phyloP scores from a whole-genome alignment of 345 rosid genomes.

The Gossypium stocksii region DNA sequence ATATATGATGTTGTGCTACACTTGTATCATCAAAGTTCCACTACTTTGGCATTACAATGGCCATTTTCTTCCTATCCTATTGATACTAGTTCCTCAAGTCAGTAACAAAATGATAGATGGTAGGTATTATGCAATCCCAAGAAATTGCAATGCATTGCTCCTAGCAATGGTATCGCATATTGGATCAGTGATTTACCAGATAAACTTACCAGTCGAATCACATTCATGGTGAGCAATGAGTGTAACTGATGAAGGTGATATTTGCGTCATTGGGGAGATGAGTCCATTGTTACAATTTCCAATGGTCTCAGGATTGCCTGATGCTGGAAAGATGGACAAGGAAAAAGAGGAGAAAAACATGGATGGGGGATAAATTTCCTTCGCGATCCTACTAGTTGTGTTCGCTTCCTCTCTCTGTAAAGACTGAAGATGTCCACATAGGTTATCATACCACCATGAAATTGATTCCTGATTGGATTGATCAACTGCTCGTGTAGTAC shows the following conservation, averaged over 20 bases:
- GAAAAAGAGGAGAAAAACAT: neutral
- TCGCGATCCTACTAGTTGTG: neutral
- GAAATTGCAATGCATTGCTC: neutral
- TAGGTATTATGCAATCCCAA: neutral
- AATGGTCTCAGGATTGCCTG: neutral
- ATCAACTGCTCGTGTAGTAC: neutral
- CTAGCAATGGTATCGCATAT: neutral
- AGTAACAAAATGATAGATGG: neutral
- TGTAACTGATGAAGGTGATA: neutral
- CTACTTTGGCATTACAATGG: neutral
- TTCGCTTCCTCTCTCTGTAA: neutral
- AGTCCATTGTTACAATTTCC: neutral
- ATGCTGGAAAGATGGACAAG: neutral
- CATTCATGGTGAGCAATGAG: neutral
- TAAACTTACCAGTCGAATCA: neutral
- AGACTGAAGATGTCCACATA: neutral
- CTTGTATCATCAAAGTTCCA: neutral
- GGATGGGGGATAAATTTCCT: neutral
- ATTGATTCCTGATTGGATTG: neutral
- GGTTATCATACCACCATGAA: neutral
- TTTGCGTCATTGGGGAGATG: neutral
- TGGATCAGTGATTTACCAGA: neutral
- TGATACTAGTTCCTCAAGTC: neutral
- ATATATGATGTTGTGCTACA: neutral
- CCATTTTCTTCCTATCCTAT: neutral